A percentile compares a stretch with the other conserved stretches of the same genome.
phyloP scores from a whole-genome alignment of 352 stramenopile genomes.

The Pythium apleroticum region DNA sequence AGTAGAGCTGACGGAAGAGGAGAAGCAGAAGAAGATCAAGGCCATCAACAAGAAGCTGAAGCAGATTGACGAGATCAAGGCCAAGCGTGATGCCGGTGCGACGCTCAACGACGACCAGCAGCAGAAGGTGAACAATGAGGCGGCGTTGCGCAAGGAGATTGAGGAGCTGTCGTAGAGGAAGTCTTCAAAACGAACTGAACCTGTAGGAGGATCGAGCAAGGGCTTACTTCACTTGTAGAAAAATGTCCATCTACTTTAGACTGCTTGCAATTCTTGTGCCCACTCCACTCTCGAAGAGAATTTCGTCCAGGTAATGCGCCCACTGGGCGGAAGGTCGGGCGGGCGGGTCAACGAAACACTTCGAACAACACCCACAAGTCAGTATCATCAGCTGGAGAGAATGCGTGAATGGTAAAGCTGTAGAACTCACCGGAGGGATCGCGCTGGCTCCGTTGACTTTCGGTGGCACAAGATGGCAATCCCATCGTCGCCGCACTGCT shows the following conservation, averaged over 20 bases:
- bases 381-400: background rate
- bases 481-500: conserved; percentile 27
- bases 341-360: conserved; percentile 53
- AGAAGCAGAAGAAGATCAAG: conserved; percentile 88
- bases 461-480: conserved; percentile 26
- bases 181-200: background rate
- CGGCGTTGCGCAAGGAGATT: conserved; percentile 67
- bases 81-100: conserved; percentile 67
- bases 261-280: background rate
- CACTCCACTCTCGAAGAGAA: too few species aligned
- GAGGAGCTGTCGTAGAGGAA: conserved; percentile 43
- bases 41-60: conserved; percentile 85
- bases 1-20: conserved; percentile 55
- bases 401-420: background rate
- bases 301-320: conserved; percentile 11
- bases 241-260: background rate
- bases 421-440: conserved; percentile 34
- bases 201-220: background rate
- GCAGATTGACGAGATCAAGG: conserved; percentile 85
- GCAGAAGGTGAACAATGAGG: conserved; percentile 72
- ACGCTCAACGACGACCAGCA: conserved; percentile 80
- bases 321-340: conserved; percentile 29
- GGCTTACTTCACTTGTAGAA: conserved; percentile 3
- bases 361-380: conserved; percentile 3
- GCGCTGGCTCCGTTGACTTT: conserved; percentile 25